Conservation (phyloP, 345 rosid genomes). For the Aquilaria malaccensis region DNA sequence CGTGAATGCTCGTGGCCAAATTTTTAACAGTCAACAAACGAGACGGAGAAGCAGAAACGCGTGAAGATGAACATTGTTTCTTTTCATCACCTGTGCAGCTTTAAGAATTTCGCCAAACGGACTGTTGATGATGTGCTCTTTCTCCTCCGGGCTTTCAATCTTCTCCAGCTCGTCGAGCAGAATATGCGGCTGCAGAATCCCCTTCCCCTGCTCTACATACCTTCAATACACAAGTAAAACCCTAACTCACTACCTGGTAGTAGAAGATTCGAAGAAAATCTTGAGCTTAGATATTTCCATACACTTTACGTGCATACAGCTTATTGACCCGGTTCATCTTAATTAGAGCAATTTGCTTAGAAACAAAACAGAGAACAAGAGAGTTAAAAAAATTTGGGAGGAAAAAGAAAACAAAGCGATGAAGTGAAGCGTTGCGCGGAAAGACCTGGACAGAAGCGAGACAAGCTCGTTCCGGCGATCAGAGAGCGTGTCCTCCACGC, state of each 20-base stretch:
- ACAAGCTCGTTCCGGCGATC: constrained; percentile 88
- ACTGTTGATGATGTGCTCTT: constrained; percentile 40
- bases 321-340: background rate
- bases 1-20: background rate
- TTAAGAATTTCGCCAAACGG: constrained; percentile 74
- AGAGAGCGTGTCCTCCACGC: constrained; percentile 85
- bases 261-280: background rate
- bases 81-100: constrained; percentile 55
- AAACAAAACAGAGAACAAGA: constrained; percentile 9
- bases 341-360: constrained; percentile 2
- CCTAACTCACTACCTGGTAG: background rate
- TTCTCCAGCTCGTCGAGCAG: constrained; percentile 79
- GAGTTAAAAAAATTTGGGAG: background rate
- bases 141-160: constrained; percentile 43
- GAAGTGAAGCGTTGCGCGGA: background rate
- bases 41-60: background rate
- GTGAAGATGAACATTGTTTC: background rate
- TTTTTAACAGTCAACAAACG: background rate
- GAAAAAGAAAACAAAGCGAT: background rate
- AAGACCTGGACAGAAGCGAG: constrained; percentile 87
- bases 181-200: constrained; percentile 81
- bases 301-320: no score
- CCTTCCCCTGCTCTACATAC: constrained; percentile 92
- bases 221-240: constrained; percentile 27
- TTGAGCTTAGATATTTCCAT: no score